A percentile compares a stretch with the other conserved stretches of the same genome.
Conservation (phyloP, 768 basidiomycete genomes). For the Postia placenta region DNA sequence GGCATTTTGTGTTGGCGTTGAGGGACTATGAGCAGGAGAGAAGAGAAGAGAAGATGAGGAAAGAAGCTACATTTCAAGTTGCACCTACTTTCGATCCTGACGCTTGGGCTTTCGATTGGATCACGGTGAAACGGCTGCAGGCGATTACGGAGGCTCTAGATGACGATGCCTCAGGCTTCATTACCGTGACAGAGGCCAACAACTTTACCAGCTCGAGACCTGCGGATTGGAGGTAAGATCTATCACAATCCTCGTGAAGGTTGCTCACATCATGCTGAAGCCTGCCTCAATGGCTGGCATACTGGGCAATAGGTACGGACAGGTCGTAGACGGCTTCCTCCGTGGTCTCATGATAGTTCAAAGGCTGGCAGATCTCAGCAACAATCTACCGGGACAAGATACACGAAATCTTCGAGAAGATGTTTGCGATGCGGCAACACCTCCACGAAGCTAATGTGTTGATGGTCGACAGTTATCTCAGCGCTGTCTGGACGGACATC, state of each 20-base stretch:
- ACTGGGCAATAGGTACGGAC: conserved; percentile 28
- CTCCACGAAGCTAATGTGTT: conserved; percentile 17
- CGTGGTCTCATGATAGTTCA: background rate
- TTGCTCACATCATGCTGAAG: too few species aligned
- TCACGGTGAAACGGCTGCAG: conserved; percentile 26
- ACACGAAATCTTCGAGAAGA: conserved; percentile 7
- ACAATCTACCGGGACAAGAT: conserved; percentile 12
- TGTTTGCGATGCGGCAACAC: conserved; percentile 7
- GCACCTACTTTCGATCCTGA: conserved; percentile 15
- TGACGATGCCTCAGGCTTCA: conserved; percentile 32
- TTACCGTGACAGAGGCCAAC: conserved; percentile 30
- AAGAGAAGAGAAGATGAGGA: conserved; percentile 4
- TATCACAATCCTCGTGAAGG: too few species aligned
- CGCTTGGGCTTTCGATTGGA: conserved; percentile 29
- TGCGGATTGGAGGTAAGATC: conserved; percentile 24
- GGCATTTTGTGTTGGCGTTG: conserved; percentile 41
- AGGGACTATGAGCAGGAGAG: conserved; percentile 30
- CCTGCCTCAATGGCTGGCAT: conserved; percentile 26
- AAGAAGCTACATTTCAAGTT: background rate
- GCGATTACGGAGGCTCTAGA: conserved; percentile 33
- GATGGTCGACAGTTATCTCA: conserved; percentile 22
- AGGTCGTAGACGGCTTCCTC: background rate
- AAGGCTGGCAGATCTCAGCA: conserved; percentile 19
- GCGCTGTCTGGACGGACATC: conserved; percentile 4
- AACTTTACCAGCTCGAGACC: conserved; percentile 25